phyloP scores from a whole-genome alignment of 1,284 basidiomycete species.

The Rhodotorula sp. region DNA sequence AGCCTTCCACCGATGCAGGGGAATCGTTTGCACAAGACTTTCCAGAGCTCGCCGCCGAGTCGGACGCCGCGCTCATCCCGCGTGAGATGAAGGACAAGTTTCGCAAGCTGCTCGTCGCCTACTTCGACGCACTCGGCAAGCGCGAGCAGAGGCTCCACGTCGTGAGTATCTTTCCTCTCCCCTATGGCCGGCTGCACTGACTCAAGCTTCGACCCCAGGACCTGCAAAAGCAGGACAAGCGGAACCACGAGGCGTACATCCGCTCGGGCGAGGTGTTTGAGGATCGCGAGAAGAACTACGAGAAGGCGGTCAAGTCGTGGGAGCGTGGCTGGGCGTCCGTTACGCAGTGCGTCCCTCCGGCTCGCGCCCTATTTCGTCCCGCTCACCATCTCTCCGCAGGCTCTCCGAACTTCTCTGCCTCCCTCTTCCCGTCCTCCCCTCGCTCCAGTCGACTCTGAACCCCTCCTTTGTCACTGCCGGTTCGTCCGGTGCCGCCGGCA shows the following conservation, averaged over 20 bases:
- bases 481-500: conserved; percentile 5
- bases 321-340: conserved; percentile 85
- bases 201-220: conserved; percentile 58
- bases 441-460: conserved; percentile 60
- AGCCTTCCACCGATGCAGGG: conserved; percentile 73
- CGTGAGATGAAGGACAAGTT: conserved; percentile 83
- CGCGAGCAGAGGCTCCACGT: conserved; percentile 88
- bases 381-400: conserved; percentile 52
- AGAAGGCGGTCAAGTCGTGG: conserved; percentile 94
- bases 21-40: conserved; percentile 75
- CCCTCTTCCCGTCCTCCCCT: conserved; percentile 76
- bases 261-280: conserved; percentile 98
- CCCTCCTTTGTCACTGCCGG: conserved; percentile 38
- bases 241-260: conserved; percentile 98
- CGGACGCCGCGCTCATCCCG: conserved; percentile 67
- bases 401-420: conserved; percentile 85
- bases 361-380: accelerated
- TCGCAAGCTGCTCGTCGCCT: conserved; percentile 87
- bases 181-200: conserved; percentile 7
- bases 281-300: conserved; percentile 96
- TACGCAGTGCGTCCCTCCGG: conserved; percentile 48
- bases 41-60: conserved; percentile 54
- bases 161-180: conserved; percentile 55
- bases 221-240: conserved; percentile 91
- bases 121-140: conserved; percentile 88